Conservation (phyloP, 108 stramenopile species). For the Pseudonitzschia multiseries region DNA sequence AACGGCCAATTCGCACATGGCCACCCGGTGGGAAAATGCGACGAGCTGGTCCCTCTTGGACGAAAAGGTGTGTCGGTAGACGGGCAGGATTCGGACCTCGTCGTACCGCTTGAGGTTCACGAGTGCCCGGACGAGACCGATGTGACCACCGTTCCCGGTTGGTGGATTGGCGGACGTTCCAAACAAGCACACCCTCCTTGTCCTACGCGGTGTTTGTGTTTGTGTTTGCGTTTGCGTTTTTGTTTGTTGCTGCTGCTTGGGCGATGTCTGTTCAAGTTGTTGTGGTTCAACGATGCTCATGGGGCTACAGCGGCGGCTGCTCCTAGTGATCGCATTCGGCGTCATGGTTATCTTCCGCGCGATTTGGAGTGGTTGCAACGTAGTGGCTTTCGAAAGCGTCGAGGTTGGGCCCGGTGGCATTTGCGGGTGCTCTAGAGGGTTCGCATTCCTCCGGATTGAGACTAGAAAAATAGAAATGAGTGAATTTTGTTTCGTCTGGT, state of each 20-base stretch:
- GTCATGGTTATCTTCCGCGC: too few relatives aligned
- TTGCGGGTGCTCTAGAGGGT: too few relatives aligned
- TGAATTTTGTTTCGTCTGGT: too few relatives aligned
- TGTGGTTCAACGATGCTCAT: too few relatives aligned
- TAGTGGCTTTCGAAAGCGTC: too few relatives aligned
- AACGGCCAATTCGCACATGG: constrained; percentile 76
- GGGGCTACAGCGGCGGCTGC: too few relatives aligned
- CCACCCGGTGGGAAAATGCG: constrained; percentile 58
- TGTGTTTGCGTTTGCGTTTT: background rate
- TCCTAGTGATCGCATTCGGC: too few relatives aligned
- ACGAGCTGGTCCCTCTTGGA: constrained; percentile 66
- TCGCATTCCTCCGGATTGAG: too few relatives aligned
- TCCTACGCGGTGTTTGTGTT: background rate
- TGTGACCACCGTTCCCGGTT: constrained; percentile 75
- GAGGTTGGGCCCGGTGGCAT: too few relatives aligned
- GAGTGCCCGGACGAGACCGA: constrained; percentile 61
- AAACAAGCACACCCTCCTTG: constrained; percentile 60
- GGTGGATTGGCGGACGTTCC: constrained; percentile 87
- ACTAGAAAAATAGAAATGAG: too few relatives aligned
- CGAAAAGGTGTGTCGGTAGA: constrained; percentile 76
- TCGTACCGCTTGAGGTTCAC: constrained; percentile 47
- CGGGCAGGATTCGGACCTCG: constrained; percentile 77
- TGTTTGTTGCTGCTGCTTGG: background rate
- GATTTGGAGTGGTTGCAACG: too few relatives aligned
- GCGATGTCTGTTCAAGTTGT: too few relatives aligned